Base-by-base conservation (phyloP, 192 early-diverging fungal genomes). In the Rhizoclosmatium globosum region DNA sequence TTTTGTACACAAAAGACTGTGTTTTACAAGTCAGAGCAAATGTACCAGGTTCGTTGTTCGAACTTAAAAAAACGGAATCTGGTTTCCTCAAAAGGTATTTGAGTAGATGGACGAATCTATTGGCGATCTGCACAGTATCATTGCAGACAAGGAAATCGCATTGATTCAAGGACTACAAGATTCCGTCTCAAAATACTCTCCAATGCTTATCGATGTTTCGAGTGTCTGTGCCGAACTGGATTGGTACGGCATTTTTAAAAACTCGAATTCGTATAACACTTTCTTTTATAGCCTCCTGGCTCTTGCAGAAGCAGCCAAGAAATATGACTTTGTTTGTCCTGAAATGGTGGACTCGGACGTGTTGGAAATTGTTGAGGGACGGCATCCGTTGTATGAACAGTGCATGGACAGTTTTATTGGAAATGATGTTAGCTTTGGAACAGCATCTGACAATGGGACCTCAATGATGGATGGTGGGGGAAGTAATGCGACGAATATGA, bases 71-170 rank as follows among this genome's bases (percentile, higher is more conserved):
- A 23, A 47, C 46, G 45, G 46, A 85, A 79, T 72, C 77, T 78
- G 59, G 0, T 53, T 53, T 53, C 50, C 50, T 53, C 1, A 13
- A 53, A 1, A 0, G 74, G 68, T 61, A 31, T 50, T 41, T 47
- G 15, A 71, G 45, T 82, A 92, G 47, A 82, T 98, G 15, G 96
- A 98, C 72, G 85, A 91, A 58, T 85, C 85, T 17, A 79, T 95
- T 6, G 95, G 96, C 3, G 96, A 98, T 68, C 90, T 98, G 17
- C 94, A 95, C 78, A 91, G 90, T 2, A 84, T 94, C 45, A 93
- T 97, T 72, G 91, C 92, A 39, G 96, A 97, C 76, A 87, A 90
- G 62, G 95, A 97, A 74, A 92, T 95, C 6, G 95, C 95, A 72
- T 88, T 95, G 0, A 79, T 95, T 38, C 93, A 97, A 45, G 78